Evolutionary conservation across 2,329 filamentous ascomycete genomes (phyloP).

Genomic region (Ophiognomonia clavigignenti-juglandacearum): DNA sequence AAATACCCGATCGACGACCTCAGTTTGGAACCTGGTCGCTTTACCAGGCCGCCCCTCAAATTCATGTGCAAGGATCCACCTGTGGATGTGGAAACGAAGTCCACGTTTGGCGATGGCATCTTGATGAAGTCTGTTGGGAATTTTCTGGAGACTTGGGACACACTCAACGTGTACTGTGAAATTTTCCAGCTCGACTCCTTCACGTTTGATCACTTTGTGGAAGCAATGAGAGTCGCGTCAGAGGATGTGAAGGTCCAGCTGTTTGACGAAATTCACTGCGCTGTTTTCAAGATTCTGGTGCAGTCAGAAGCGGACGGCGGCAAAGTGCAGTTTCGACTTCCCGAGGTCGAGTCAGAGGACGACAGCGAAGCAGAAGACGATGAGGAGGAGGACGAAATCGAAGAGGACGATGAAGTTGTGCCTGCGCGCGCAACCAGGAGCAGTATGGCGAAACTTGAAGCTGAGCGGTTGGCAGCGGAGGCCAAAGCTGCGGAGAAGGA

Average conservation of each 20-base stretch:
- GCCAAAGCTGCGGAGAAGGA: constrained; percentile 49
- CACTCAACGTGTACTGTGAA: constrained; percentile 95
- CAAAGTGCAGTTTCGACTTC: constrained; percentile 72
- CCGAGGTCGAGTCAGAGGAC: constrained; percentile 67
- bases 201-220: constrained; percentile 92
- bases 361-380: constrained; percentile 62
- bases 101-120: constrained; percentile 55
- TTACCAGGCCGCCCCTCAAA: constrained; percentile 68
- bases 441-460: constrained; percentile 77
- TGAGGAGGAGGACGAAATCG: constrained; percentile 46
- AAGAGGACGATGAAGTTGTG: constrained; percentile 64
- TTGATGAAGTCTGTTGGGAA: constrained; percentile 81
- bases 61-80: constrained; percentile 68
- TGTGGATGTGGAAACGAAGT: constrained; percentile 39
- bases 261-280: constrained; percentile 86
- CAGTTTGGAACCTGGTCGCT: constrained; percentile 66
- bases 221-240: constrained; percentile 76
- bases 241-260: constrained; percentile 74
- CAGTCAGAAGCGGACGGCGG: constrained; percentile 70
- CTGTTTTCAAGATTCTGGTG: constrained; percentile 82
- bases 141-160: constrained; percentile 91
- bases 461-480: constrained; percentile 61
- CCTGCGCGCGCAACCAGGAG: constrained; percentile 74
- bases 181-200: constrained; percentile 94
- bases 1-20: constrained; percentile 97